Percentiles rank a stretch among this genome's conserved stretches.
These are phyloP conservation scores for Heracleum sosnowskyi DNA, from an alignment of 129 eudicot genomes.

Conservation along the genomic window DNA sequence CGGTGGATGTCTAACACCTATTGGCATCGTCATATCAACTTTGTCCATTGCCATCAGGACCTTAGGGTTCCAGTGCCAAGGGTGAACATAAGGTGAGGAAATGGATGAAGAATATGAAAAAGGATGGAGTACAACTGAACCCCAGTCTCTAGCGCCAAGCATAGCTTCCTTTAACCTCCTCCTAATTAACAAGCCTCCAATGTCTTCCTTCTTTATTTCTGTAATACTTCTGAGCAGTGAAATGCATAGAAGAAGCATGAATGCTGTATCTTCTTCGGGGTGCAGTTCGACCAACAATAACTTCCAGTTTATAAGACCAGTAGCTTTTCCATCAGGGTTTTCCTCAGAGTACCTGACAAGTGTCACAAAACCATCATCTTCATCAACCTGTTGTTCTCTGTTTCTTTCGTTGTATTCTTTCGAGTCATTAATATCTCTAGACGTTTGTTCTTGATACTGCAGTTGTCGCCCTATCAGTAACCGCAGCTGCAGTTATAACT, in stretches of 20 bases:
- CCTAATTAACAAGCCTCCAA: constrained; percentile 62
- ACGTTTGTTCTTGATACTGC: constrained; percentile 39
- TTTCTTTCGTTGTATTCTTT: constrained; percentile 1
- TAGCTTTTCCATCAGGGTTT: constrained; percentile 74
- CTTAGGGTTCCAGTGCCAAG: constrained; percentile 72
- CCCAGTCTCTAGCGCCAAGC: constrained; percentile 75
- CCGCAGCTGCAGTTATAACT: constrained; percentile 30
- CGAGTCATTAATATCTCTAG: constrained; percentile 4
- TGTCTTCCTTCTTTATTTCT: constrained; percentile 62
- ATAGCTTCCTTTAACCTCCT: constrained; percentile 59
- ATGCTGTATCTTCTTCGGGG: constrained; percentile 82
- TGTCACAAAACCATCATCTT: constrained; percentile 71
- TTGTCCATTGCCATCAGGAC: constrained; percentile 44
- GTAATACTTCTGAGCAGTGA: constrained; percentile 55
- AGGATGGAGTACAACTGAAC: constrained; percentile 58
- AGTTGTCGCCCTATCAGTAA: constrained; percentile 60
- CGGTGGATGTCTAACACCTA: constrained; percentile 32
- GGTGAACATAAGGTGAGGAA: constrained; percentile 44
- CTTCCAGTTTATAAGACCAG: constrained; percentile 90
- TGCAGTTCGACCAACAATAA: constrained; percentile 42
- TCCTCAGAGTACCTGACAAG: constrained; percentile 65
- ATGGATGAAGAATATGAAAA: constrained; percentile 14
- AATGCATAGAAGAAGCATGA: constrained; percentile 48
- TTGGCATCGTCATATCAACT: constrained; percentile 24
- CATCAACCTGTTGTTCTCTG: constrained; percentile 16